Evolutionary conservation across 1,284 basidiomycete genomes (phyloP), one percentile per base, ranked within the genome.

Genomic region (Tilletia horrida): DNA sequence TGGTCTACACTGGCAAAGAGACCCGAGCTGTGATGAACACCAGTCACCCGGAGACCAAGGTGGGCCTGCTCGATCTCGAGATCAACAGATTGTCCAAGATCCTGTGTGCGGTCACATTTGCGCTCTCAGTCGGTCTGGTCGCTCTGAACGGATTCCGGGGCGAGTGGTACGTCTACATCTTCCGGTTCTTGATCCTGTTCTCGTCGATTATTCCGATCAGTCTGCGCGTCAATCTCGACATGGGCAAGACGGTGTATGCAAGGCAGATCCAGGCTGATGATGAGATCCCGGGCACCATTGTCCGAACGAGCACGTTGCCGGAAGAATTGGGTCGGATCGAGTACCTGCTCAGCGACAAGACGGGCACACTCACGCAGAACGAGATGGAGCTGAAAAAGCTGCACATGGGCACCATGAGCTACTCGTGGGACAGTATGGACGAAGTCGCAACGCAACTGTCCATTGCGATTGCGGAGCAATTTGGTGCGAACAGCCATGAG

Each of bases 21-120:
- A 97, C 95, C 1, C 85, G 96, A 52, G 94, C 95, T 0, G 94
- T 97, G n/a, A 93, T 99, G 91, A 99, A 99, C 76, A 99, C 95
- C 1, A 93, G 91, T 73, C 92, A 97, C 83, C 93, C 96, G 0
- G 90, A 90, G 77, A 97, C 94, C 1, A 99, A 99, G 82, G 88
- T 92, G 62, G 95, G 96, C 2, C 82, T 95, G 50, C 82, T 98
- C 67, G 96, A 99, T 82, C 80, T 92, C 63, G 96, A 99, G 83
- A 94, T 99, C 74, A 98, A 98, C 82, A 87, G 88, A 62, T 87
- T 99, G 64, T 93, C 95, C 13, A 99, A 98, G 91, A 97, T 98
- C 71, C 86, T 98, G 1, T 97, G 94, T 77, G 86, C 89, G 0
- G 93, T 97, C 50, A 97, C 95, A 0, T 96, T 98, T 77, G 90